Evolutionary conservation across 169 alveolate species (phyloP).

Genomic region (Plasmodium ovale): DNA sequence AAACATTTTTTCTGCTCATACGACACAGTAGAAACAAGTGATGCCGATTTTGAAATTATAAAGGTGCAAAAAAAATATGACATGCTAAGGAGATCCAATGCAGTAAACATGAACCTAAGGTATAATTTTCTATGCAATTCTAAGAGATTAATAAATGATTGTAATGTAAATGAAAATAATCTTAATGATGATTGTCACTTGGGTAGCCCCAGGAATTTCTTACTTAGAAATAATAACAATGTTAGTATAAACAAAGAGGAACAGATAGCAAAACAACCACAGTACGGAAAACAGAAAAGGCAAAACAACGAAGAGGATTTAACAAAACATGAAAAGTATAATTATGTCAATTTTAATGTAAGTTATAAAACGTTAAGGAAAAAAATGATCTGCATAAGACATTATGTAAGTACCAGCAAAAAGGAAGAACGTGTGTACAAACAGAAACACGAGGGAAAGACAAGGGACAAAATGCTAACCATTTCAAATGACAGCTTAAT

Average conservation of each 20-base stretch:
- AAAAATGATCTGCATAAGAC: slow-evolving; percentile 66
- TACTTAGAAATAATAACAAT: slow-evolving; percentile 13
- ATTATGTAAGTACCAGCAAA: slow-evolving; percentile 17
- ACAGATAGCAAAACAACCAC: slow-evolving; percentile 15
- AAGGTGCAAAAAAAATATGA: slow-evolving; percentile 64
- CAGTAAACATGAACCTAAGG: slow-evolving; percentile 60
- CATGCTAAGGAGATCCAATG: slow-evolving; percentile 7
- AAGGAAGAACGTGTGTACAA: slow-evolving; percentile 11
- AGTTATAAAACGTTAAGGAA: slow-evolving; percentile 60
- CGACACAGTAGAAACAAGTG: slow-evolving; percentile 46
- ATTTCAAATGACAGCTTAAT: slow-evolving; percentile 32
- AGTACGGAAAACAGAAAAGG: slow-evolving; percentile 59
- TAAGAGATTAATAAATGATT: slow-evolving; percentile 36
- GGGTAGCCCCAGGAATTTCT: background rate
- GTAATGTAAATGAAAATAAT: background rate
- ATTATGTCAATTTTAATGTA: slow-evolving; percentile 53
- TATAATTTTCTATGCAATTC: slow-evolving; percentile 25
- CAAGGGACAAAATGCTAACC: slow-evolving; percentile 24
- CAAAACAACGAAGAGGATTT: slow-evolving; percentile 47
- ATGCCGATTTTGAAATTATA: slow-evolving; percentile 57
- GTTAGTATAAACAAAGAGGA: slow-evolving; percentile 24
- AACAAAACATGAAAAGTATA: slow-evolving; percentile 50
- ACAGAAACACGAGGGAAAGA: slow-evolving; percentile 15
- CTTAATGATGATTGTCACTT: background rate
- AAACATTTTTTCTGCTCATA: slow-evolving; percentile 72